phyloP scores from a whole-genome alignment of 768 basidiomycete species.

The Boletus rubropictus region DNA sequence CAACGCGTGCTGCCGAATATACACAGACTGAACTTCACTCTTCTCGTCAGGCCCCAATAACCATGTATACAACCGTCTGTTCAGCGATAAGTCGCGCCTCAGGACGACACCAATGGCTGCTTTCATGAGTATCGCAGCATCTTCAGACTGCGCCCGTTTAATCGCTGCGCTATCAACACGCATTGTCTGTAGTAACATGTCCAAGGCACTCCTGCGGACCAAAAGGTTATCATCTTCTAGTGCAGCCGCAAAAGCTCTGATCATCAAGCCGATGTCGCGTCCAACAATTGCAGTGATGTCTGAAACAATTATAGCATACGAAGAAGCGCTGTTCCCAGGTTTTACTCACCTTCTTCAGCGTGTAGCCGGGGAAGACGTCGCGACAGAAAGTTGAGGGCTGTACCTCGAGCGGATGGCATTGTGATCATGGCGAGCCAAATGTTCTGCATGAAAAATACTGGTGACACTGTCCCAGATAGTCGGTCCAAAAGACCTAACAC shows the following conservation, averaged over 20 bases:
- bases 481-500: slow-evolving; percentile 76
- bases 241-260: slow-evolving; percentile 84
- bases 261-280: slow-evolving; percentile 87
- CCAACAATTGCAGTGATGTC: slow-evolving; percentile 74
- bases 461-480: slow-evolving; percentile 77
- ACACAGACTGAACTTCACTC: slow-evolving; percentile 64
- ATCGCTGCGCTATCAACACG: slow-evolving; percentile 68
- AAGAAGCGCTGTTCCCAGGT: neutral
- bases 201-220: slow-evolving; percentile 80
- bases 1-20: slow-evolving; percentile 66
- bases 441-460: slow-evolving; percentile 91
- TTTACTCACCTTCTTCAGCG: slow-evolving; percentile 58
- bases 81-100: slow-evolving; percentile 86
- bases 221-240: slow-evolving; percentile 93
- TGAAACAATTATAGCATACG: slow-evolving; percentile 15
- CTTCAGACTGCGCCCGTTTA: slow-evolving; percentile 61
- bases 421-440: slow-evolving; percentile 93
- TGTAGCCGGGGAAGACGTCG: slow-evolving; percentile 69
- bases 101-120: slow-evolving; percentile 86
- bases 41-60: slow-evolving; percentile 79
- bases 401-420: slow-evolving; percentile 76
- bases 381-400: slow-evolving; percentile 81
- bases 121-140: slow-evolving; percentile 78
- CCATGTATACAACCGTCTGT: slow-evolving; percentile 91
- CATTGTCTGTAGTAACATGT: slow-evolving; percentile 75